Conservation (phyloP, 805 yeast genomes). For the Yarrowia yakushimensis region DNA sequence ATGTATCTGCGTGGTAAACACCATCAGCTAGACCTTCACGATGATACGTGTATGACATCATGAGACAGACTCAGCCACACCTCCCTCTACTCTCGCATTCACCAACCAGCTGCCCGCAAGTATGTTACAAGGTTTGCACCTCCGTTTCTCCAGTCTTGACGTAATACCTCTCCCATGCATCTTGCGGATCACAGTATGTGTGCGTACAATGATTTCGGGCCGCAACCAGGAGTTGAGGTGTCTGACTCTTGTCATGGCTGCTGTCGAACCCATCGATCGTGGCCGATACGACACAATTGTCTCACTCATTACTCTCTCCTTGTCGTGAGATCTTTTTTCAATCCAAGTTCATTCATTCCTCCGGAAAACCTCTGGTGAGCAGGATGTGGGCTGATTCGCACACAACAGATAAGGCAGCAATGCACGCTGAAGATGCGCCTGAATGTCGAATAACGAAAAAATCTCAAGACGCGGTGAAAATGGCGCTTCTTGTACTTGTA, state of each 20-base stretch:
- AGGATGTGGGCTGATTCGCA: background rate
- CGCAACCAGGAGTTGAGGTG: background rate
- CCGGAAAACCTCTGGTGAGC: background rate
- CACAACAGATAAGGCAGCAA: background rate
- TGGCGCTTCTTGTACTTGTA: background rate
- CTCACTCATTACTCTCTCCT: too few species aligned
- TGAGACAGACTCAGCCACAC: background rate
- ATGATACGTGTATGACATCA: background rate
- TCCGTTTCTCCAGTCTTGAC: constrained; percentile 10
- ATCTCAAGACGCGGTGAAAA: background rate
- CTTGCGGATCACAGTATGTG: background rate
- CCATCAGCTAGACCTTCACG: too few species aligned
- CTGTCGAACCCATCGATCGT: background rate
- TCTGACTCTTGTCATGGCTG: background rate
- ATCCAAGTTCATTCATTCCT: background rate
- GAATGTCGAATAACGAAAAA: background rate
- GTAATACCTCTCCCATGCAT: background rate
- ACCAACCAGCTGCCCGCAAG: too few species aligned
- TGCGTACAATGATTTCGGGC: background rate
- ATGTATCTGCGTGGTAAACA: too few species aligned
- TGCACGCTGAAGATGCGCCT: background rate
- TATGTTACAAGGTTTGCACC: background rate
- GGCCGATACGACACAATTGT: background rate
- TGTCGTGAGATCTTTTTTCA: too few species aligned
- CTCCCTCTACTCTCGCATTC: too few species aligned